phyloP scores from a whole-genome alignment of 2,329 filamentous ascomycete genomes.

The Alternaria tenuissima region DNA sequence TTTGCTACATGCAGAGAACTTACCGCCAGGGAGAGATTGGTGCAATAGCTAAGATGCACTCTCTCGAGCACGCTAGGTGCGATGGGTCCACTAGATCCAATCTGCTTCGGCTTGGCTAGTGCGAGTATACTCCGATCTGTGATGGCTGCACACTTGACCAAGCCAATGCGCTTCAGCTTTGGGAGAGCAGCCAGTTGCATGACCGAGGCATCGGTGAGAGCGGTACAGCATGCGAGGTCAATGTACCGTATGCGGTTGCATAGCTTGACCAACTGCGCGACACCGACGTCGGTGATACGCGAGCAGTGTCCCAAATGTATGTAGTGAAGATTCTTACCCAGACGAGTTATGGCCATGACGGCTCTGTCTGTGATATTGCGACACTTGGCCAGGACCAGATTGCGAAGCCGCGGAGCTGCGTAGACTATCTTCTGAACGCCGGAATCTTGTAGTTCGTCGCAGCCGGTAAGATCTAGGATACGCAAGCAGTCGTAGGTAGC shows the following conservation, averaged over 20 bases:
- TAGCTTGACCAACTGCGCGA: conserved; percentile 80
- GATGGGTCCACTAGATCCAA: conserved; percentile 62
- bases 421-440: conserved; percentile 89
- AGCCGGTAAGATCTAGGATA: conserved; percentile 93
- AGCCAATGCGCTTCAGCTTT: conserved; percentile 90
- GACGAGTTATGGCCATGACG: conserved; percentile 83
- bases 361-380: conserved; percentile 88
- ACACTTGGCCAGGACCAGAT: conserved; percentile 94
- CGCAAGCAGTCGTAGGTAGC: conserved; percentile 84
- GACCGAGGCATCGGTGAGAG: conserved; percentile 87
- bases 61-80: conserved; percentile 79
- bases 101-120: conserved; percentile 73
- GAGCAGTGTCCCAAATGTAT: conserved; percentile 94
- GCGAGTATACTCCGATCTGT: conserved; percentile 89
- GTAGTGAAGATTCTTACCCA: conserved; percentile 97
- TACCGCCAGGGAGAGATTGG: conserved; percentile 82
- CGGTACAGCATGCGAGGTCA: conserved; percentile 91
- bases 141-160: conserved; percentile 92
- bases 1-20: conserved; percentile 38
- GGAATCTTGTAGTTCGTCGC: conserved; percentile 81
- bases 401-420: conserved; percentile 85
- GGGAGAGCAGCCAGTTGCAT: conserved; percentile 83
- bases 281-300: conserved; percentile 87
- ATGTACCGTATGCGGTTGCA: conserved; percentile 98
- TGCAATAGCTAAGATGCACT: conserved; percentile 95